These are phyloP conservation scores for Talinum fruticosum DNA, from an alignment of 148 eudicot species.

Conservation along the genomic window DNA sequence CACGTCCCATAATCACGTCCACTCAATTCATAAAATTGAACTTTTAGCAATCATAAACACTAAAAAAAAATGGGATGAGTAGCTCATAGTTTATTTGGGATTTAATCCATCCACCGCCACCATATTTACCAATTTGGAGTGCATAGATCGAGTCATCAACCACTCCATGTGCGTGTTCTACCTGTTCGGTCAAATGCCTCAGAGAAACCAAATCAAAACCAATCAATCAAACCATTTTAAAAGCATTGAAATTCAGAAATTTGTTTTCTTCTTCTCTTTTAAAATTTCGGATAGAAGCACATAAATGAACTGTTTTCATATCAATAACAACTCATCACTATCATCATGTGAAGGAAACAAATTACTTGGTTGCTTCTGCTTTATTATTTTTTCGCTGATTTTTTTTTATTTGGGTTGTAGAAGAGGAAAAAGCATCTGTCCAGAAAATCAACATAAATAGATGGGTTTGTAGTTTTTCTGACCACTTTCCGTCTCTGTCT, in stretches of 20 bases:
- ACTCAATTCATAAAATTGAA: neutral
- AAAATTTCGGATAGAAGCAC: neutral
- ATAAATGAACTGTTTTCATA: conserved; percentile 7
- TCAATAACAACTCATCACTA: conserved; percentile 27
- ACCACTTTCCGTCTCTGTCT: neutral
- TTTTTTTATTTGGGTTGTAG: neutral
- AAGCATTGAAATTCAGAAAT: neutral
- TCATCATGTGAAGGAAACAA: conserved; percentile 20
- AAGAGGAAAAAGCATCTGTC: neutral
- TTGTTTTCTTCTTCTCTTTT: neutral
- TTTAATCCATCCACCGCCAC: conserved; percentile 23
- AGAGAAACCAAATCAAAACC: conserved; percentile 16
- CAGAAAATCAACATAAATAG: conserved; percentile 2
- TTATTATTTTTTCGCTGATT: neutral
- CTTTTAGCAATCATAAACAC: neutral
- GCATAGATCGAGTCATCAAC: conserved; percentile 10
- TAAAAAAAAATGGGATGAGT: neutral
- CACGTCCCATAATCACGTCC: neutral
- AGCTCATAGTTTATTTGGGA: neutral
- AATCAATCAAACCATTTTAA: neutral
- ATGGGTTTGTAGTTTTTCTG: neutral
- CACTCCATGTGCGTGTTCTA: conserved; percentile 56
- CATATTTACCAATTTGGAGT: neutral
- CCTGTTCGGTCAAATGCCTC: conserved; percentile 48
- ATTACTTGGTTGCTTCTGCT: neutral